Evolutionary conservation across 371 early-diverging fungal genomes (phyloP), one percentile per base, ranked within the genome.

Genomic region (Blakeslea trispora): DNA sequence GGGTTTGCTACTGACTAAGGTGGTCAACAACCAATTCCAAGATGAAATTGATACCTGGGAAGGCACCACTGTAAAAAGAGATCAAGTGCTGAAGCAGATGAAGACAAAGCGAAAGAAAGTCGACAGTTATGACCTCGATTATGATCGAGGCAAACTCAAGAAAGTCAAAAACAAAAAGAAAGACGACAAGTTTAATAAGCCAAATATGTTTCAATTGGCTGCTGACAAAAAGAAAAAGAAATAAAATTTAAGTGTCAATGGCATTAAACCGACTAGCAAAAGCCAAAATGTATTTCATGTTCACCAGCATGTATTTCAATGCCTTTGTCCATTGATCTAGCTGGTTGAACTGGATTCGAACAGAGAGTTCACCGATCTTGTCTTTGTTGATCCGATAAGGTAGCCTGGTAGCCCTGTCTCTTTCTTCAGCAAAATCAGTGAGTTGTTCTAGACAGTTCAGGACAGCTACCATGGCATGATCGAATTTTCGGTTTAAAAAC

Each of bases 311-410:
- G 72, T 90, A 94, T 69, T 90, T 91, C 23, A 95, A 75, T 5
- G 97, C 98, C 37, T 83, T 81, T 10, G 97, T 95, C 98, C 98
- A 97, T 22, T 77, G 67, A 49, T 95, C 96, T 51, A 92, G 93
- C 55, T 90, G 89, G 46, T 88, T 91, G 69, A 93, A 93, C 66
- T 95, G 95, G 11, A 91, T 70, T 57, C 83, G 72, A 52, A 97
- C 94, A 0, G 92, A 90, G 0, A 85, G 65, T 31, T 91, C 91
- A 9, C 95, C 95, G 53, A 97, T 91, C 45, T 83, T 86, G 61
- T 97, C 98, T 68, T 93, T 91, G 59, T 84, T 81, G 47, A 96
- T 95, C 37, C 89, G 87, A 66, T 95, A 95, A 0, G 95, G 95
- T 34, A 94, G 61, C 41, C 85, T 81, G 19, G 94, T 72, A 47